Base-by-base conservation (phyloP, 345 rosid species). In the Arabidopsis thaliana region DNA sequence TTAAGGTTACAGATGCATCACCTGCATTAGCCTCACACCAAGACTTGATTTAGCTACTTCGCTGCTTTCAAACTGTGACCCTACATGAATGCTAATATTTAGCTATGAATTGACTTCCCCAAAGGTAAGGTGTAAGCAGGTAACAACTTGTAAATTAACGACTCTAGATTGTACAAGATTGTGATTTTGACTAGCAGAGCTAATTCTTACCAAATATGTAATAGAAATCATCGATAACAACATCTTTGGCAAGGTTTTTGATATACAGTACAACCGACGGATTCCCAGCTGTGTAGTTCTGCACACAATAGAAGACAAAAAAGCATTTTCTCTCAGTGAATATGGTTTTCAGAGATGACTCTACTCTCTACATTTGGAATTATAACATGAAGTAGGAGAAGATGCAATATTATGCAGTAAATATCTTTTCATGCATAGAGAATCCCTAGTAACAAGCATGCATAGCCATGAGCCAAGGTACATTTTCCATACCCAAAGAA, bases 221-320 rank as follows among this genome's bases (percentile, higher is more conserved):
- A 84, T 81, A 82, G 85, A 94, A 88, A 78, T 94, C 96, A 58
- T 94, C 97, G 14, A 77, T 63, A 57, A 82, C 82, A 16, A 94
- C 88, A 75, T 91, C 95, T 83, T 94, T 94, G 58, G 90, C 89
- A 81, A 94, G 82, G 82, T 94, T 94, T 88, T 94, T 91, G 79
- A 91, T 80, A 78, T 94, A 94, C 77, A 91, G 67, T 34, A 94
- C 92, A 49, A 89, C 59, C 52, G 93, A 85, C 28, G 98, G 98
- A 83, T 81, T 84, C 69, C 98, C 97, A 68, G 90, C 87, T 25
- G 89, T 71, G 73, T 94, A 94, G 74, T 86, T 94, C 98, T 93
- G 97, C 89, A 80, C 12, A 49, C 68, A 45, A 51, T 4, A 5
- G 12, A 34, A 66, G 20, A 65, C n/a, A 49, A 65, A 50, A 50